phyloP scores from a whole-genome alignment of 176 grass and related monocot species.

The Triticum aestivum region DNA sequence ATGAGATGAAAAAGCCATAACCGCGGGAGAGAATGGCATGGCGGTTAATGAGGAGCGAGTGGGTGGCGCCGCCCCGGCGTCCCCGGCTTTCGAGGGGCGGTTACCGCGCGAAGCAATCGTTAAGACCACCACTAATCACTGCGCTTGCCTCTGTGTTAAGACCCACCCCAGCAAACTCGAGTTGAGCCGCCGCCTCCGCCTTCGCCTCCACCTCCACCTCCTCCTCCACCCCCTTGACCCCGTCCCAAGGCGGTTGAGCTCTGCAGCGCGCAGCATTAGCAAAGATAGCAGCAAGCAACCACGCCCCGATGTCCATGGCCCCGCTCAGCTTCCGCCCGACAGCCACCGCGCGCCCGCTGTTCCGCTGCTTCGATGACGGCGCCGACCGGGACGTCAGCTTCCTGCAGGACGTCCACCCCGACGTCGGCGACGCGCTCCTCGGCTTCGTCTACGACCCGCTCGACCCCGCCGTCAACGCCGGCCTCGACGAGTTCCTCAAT shows the following conservation, averaged over 20 bases:
- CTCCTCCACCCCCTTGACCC: not conserved
- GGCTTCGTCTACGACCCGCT: slow-evolving; percentile 60
- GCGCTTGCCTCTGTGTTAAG: slow-evolving; percentile 18
- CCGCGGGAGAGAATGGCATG: slow-evolving; percentile 31
- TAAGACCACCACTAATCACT: slow-evolving; percentile 38
- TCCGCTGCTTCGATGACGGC: not conserved
- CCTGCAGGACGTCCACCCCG: slow-evolving; percentile 34
- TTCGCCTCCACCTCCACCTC: not conserved
- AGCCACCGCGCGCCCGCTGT: slow-evolving; percentile 3
- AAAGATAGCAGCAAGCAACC: not conserved
- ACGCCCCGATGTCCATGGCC: slow-evolving; percentile 23
- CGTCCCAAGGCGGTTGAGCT: slow-evolving; percentile 24
- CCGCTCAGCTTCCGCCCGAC: slow-evolving; percentile 34
- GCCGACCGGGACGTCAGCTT: slow-evolving; percentile 9
- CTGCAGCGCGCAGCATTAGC: not conserved
- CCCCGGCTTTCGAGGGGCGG: not conserved
- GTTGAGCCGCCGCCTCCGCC: not conserved
- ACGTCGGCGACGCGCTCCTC: slow-evolving; percentile 61
- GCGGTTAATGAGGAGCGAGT: slow-evolving; percentile 32
- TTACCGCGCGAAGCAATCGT: not conserved
- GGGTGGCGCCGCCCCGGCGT: slow-evolving; percentile 14
- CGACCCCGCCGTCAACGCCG: slow-evolving; percentile 14
- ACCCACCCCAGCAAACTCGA: not conserved
- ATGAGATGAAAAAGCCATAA: not conserved
- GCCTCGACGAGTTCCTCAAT: slow-evolving; percentile 43